These are phyloP conservation scores for Fomitopsis pulvina DNA, from an alignment of 768 basidiomycete genomes.

Conservation along the genomic window DNA sequence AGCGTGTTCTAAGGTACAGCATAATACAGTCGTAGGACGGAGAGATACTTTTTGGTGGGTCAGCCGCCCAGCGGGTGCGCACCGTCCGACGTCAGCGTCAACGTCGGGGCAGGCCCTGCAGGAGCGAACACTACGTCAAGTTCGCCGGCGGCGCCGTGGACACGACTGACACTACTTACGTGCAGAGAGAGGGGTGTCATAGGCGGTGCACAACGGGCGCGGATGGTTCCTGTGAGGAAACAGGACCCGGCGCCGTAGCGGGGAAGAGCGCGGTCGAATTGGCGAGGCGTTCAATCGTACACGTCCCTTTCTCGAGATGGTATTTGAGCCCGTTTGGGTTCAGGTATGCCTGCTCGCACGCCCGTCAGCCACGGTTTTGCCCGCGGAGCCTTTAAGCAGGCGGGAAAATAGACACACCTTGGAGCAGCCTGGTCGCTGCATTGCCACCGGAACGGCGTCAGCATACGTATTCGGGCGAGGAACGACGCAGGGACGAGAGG, in stretches of 20 bases:
- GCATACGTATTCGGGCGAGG: neutral
- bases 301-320: conserved; percentile 61
- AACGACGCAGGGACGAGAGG: neutral
- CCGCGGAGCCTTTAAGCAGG: neutral
- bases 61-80: too few species aligned
- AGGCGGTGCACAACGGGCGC: neutral
- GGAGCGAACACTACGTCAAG: too few species aligned
- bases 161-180: too few species aligned
- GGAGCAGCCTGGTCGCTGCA: conserved; percentile 33
- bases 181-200: neutral
- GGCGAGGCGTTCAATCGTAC: conserved; percentile 40
- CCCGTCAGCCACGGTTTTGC: conserved; percentile 1
- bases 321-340: conserved; percentile 66
- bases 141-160: too few species aligned
- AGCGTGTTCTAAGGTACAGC: too few species aligned
- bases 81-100: too few species aligned
- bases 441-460: conserved; percentile 1
- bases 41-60: too few species aligned
- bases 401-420: conserved; percentile 32
- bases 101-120: too few species aligned
- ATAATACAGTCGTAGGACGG: too few species aligned
- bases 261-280: neutral
- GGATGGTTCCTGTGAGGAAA: neutral
- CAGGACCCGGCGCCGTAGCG: neutral
- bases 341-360: conserved; percentile 41